Evolutionary conservation across 179 eudicot genomes (phyloP).

Genomic region (Silene noctiflora): DNA sequence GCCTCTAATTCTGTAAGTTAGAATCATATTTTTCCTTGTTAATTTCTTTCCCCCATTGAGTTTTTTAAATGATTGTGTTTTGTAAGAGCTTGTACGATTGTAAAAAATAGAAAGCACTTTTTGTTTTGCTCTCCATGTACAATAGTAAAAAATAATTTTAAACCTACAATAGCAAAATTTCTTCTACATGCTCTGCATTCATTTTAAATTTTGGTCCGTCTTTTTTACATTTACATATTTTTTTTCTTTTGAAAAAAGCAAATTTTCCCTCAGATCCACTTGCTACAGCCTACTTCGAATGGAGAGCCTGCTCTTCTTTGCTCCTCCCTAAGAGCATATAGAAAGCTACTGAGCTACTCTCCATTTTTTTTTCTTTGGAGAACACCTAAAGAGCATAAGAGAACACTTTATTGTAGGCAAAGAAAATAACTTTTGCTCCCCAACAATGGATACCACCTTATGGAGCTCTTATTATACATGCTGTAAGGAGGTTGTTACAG

Average conservation of each 20-base stretch:
- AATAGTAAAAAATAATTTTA: background rate
- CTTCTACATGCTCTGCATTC: background rate
- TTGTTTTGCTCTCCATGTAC: background rate
- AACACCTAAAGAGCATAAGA: background rate
- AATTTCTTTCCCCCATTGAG: background rate
- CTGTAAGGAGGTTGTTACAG: background rate
- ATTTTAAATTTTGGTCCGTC: background rate
- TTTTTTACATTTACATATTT: too few relatives aligned
- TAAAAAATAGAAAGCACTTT: background rate
- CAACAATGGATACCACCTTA: background rate
- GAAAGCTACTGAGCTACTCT: background rate
- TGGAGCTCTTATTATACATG: background rate
- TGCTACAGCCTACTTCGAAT: background rate
- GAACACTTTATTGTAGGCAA: background rate
- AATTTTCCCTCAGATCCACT: background rate
- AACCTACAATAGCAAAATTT: background rate
- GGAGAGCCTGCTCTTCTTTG: background rate
- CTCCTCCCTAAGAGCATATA: background rate
- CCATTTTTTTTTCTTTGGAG: background rate
- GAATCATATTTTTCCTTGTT: background rate
- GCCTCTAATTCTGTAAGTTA: conserved; percentile 53
- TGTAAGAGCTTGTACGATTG: too few relatives aligned
- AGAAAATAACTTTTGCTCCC: background rate
- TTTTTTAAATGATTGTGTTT: conserved; percentile 4
- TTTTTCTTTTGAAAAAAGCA: too few relatives aligned